A percentile compares a stretch with the other conserved stretches of the same genome.
These are phyloP conservation scores for Melastoma candidum DNA, from an alignment of 441 rosid species.

Conservation along the genomic window DNA sequence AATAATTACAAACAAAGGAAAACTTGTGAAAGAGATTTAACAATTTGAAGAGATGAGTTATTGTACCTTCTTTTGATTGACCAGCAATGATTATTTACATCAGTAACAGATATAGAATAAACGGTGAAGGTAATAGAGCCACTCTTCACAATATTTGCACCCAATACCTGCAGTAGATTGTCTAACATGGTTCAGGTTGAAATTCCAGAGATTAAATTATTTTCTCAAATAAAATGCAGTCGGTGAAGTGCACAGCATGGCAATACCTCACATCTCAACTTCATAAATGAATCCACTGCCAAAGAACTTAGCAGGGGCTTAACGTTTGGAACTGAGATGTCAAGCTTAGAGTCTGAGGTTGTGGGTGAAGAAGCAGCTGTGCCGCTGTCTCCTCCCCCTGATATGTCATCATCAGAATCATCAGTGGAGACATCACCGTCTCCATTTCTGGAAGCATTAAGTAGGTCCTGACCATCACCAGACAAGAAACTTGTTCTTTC, in stretches of 20 bases:
- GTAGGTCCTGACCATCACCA: conserved; percentile 82
- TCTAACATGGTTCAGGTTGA: conserved; percentile 24
- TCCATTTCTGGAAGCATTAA: conserved; percentile 24
- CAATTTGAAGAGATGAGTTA: conserved; percentile 1
- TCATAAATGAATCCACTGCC: conserved; percentile 66
- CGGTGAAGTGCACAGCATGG: conserved; percentile 5
- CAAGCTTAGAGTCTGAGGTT: conserved; percentile 30
- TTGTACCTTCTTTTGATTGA: conserved; percentile 95
- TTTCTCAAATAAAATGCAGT: conserved; percentile 12
- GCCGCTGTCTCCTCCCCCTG: conserved; percentile 57
- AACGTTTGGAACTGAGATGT: conserved; percentile 29
- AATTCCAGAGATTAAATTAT: not conserved
- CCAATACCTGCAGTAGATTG: conserved; percentile 55
- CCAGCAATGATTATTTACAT: conserved; percentile 83
- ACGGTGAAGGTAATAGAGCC: conserved; percentile 87
- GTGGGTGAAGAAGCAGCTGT: conserved; percentile 71
- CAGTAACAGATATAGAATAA: conserved; percentile 87
- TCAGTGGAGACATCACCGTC: conserved; percentile 41
- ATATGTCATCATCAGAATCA: conserved; percentile 62
- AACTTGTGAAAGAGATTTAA: no score
- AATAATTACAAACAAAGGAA: no score
- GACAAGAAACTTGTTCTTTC: conserved; percentile 80
- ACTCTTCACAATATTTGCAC: conserved; percentile 95
- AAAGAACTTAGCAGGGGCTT: conserved; percentile 44
- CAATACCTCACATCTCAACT: conserved; percentile 83